phyloP scores from a whole-genome alignment of 345 rosid genomes.

The Syzygium aqueum region DNA sequence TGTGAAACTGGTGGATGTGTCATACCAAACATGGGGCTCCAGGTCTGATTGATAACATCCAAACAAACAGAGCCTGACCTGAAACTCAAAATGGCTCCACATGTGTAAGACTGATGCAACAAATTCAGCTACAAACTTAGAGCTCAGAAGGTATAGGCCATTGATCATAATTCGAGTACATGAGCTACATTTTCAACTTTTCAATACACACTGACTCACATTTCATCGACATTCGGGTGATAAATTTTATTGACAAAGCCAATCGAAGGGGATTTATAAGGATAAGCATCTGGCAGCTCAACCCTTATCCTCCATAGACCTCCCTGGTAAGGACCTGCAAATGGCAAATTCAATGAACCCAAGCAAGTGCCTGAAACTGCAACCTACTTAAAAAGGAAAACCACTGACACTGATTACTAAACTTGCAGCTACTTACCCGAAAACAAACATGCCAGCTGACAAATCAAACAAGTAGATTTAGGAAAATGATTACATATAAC shows the following conservation, averaged over 20 bases:
- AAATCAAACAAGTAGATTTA: background rate
- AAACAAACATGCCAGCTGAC: background rate
- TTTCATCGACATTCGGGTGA: conserved; percentile 98
- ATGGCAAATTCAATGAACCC: background rate
- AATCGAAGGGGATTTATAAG: conserved; percentile 94
- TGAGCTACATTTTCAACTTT: background rate
- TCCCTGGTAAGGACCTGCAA: conserved; percentile 78
- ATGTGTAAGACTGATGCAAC: background rate
- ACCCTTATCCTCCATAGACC: conserved; percentile 97
- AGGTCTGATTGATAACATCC: conserved; percentile 94
- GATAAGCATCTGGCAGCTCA: conserved; percentile 98
- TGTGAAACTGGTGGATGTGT: background rate
- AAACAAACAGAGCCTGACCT: conserved; percentile 97
- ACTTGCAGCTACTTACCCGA: background rate
- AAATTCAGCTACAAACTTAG: background rate
- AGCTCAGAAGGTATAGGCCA: background rate
- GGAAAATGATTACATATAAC: background rate
- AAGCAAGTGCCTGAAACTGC: background rate
- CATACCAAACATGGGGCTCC: conserved; percentile 99
- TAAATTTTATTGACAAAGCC: conserved; percentile 92
- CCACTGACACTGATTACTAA: background rate
- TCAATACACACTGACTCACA: conserved; percentile 38
- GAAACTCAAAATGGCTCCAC: conserved; percentile 18
- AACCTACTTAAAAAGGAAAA: background rate
- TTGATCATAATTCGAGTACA: background rate